These are phyloP conservation scores for Drosera spatulata DNA, from an alignment of 179 eudicot genomes.

Conservation along the genomic window DNA sequence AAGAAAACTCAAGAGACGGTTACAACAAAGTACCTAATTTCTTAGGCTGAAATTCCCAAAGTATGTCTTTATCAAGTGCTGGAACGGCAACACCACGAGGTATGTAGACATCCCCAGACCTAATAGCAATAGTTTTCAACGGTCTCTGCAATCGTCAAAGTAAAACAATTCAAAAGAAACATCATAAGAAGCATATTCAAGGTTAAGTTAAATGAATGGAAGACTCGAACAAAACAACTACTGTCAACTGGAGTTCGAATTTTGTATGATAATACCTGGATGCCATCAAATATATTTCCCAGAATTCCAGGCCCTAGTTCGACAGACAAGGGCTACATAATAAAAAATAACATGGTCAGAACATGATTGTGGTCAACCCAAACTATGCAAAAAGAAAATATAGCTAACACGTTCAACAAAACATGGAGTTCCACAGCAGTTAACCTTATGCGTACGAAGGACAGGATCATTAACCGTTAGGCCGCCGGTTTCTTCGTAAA, in stretches of 20 bases:
- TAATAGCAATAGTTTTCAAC: constrained; percentile 79
- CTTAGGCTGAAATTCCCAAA: constrained; percentile 94
- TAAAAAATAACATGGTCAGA: constrained; percentile 9
- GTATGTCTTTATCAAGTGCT: constrained; percentile 87
- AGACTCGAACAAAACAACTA: not conserved
- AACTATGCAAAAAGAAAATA: not conserved
- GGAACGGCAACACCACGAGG: constrained; percentile 99
- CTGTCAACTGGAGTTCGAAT: not conserved
- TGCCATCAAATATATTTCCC: constrained; percentile 96
- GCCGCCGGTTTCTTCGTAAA: constrained; percentile 98
- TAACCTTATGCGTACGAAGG: constrained; percentile 91
- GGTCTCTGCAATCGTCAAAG: constrained; percentile 63
- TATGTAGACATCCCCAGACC: constrained; percentile 92
- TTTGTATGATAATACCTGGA: constrained; percentile 47
- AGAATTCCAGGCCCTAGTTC: constrained; percentile 95
- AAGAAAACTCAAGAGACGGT: not conserved
- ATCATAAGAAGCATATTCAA: constrained; percentile 1
- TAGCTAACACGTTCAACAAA: not conserved
- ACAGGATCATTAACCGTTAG: constrained; percentile 93
- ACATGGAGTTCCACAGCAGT: not conserved
- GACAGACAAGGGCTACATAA: constrained; percentile 77
- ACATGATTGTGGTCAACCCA: not conserved
- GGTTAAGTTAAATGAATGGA: not conserved
- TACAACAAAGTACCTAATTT: constrained; percentile 44
- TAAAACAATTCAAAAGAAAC: not conserved